Evolutionary conservation across 225 moss, liverwort and hornwort genomes (phyloP), one percentile per base, ranked within the genome.

Genomic region (Sphagnum tenellum): DNA sequence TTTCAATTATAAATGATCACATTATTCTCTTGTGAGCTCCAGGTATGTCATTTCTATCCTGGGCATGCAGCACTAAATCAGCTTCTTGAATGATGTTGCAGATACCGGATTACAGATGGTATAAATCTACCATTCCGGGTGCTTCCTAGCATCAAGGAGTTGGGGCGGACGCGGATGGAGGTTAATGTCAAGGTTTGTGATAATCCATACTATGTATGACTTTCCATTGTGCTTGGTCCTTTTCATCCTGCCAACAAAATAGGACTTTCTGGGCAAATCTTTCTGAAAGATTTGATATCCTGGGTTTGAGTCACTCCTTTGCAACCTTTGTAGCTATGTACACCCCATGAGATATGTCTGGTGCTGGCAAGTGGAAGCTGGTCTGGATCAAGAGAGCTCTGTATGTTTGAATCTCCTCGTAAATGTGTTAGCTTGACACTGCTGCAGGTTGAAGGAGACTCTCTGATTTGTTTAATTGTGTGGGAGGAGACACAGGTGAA

Each of bases 81-180:
- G 11, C 56, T 8, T 56, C 8, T 56, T 67, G 53, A 29, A 64
- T 63, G 63, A 10, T 7, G 61, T 59, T 52, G 55, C 72, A 83
- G 77, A 74, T 80, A 83, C 64, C 77, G 83, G 47, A 83, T 80
- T 45, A 79, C 79, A 50, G 77, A 83, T 66, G 79, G 74, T 70
- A 72, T 80, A 4, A 83, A 83, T 61, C 69, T 82, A 50, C 86
- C 86, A 53, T 86, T 86, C 56, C 82, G 86, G 65, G 86, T 86
- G 50, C 60, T 86, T 62, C 86, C 86, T 47, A 86, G 86, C 65
- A 86, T 86, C 65, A 86, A 86, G 79, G 86, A 86, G 69, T 73
- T 86, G 73, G 86, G 86, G 62, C 79, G 86, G 52, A 86, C 86
- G 46, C 77, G 86, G 74, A 70, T 86, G 86, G 86, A 86, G 67